Evolutionary conservation across 371 early-diverging fungal species (phyloP).

Genomic region (Syncephalis plumigaleata): DNA sequence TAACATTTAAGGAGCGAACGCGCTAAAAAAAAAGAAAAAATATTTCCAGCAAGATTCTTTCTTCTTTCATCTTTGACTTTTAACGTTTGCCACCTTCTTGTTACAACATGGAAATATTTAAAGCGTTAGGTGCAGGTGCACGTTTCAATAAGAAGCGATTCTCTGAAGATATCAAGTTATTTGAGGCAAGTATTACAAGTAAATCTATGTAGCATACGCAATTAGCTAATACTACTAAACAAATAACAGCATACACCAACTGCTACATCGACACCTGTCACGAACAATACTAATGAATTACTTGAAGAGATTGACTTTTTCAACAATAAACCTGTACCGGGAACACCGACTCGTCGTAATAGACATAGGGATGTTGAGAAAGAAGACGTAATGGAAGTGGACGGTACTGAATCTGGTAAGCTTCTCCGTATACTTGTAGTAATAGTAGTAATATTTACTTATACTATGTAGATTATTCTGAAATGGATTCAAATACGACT

Average conservation of each 20-base stretch:
- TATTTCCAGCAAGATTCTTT: too few species aligned
- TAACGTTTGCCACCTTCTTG: too few species aligned
- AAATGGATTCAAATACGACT: too few species aligned
- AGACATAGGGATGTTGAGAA: too few species aligned
- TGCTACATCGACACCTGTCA: not conserved
- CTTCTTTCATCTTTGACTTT: too few species aligned
- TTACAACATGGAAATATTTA: constrained; percentile 80
- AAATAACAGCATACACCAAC: not conserved
- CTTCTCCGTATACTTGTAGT: not conserved
- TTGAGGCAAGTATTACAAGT: constrained; percentile 25
- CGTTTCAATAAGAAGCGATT: constrained; percentile 67
- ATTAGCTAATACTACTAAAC: not conserved
- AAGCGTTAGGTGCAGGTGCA: constrained; percentile 63
- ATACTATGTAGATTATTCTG: too few species aligned
- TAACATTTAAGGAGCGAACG: too few species aligned
- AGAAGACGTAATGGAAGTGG: too few species aligned
- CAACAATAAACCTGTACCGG: not conserved
- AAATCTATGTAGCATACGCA: not conserved
- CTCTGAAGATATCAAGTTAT: constrained; percentile 46
- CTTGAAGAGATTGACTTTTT: constrained; percentile 5
- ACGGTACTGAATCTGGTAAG: not conserved
- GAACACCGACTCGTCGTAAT: too few species aligned
- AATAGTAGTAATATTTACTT: too few species aligned
- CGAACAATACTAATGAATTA: constrained; percentile 1
- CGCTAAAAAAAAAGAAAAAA: too few species aligned